These are phyloP conservation scores for Artemisia argyi DNA, from an alignment of 129 eudicot genomes.

Conservation along the genomic window DNA sequence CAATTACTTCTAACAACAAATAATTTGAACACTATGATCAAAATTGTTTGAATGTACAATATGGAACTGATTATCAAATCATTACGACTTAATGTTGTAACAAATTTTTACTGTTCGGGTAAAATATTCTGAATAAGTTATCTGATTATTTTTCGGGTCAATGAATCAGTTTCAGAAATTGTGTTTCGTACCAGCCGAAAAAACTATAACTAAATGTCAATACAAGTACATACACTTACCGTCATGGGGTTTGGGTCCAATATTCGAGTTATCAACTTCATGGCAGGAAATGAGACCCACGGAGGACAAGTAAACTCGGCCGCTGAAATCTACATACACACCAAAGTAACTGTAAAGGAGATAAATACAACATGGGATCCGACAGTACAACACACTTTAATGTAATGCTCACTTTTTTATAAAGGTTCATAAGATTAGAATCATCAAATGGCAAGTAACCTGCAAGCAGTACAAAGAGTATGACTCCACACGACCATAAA, in stretches of 20 bases:
- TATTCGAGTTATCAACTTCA: slow-evolving; percentile 74
- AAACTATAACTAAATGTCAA: background rate
- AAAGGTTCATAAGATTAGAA: slow-evolving; percentile 91
- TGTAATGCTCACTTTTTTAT: slow-evolving; percentile 82
- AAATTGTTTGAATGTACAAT: background rate
- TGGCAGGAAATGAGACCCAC: slow-evolving; percentile 89
- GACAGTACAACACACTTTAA: background rate
- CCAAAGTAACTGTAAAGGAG: slow-evolving; percentile 13
- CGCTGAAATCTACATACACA: slow-evolving; percentile 61
- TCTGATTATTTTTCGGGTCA: background rate
- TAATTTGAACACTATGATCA: no score
- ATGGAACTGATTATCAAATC: background rate
- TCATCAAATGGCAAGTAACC: slow-evolving; percentile 99
- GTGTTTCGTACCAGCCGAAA: background rate
- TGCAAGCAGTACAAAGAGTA: slow-evolving; percentile 95
- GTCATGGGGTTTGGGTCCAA: slow-evolving; percentile 89
- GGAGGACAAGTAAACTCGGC: slow-evolving; percentile 98
- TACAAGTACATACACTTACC: slow-evolving; percentile 39
- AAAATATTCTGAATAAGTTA: background rate
- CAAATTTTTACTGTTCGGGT: background rate
- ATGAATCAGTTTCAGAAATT: background rate
- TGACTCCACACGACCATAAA: slow-evolving; percentile 99
- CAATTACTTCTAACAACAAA: background rate
- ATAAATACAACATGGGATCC: slow-evolving; percentile 1
- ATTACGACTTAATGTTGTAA: background rate